phyloP scores from a whole-genome alignment of 1,284 basidiomycete species.

The Ustilago vetiveriae region DNA sequence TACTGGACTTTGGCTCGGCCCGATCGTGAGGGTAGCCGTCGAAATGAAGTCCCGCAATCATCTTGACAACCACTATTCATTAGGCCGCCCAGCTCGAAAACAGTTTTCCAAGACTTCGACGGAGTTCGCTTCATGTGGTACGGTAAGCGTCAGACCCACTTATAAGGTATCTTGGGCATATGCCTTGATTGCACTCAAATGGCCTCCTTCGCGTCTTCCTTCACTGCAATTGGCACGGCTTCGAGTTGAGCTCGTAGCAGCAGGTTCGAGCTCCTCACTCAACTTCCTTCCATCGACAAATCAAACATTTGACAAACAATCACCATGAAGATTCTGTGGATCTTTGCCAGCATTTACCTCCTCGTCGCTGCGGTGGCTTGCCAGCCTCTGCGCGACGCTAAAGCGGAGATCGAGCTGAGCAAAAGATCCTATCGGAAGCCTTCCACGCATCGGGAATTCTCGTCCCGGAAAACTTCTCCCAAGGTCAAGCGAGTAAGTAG shows the following conservation, averaged over 20 bases:
- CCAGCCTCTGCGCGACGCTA: constrained; percentile 33
- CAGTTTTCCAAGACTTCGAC: not conserved
- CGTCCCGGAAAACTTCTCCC: not conserved
- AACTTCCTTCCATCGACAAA: too few species aligned
- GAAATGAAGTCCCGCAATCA: not conserved
- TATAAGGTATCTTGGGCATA: too few species aligned
- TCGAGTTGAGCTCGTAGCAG: too few species aligned
- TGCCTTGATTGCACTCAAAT: too few species aligned
- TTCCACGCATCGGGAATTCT: not conserved
- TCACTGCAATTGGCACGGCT: too few species aligned
- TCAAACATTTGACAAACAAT: too few species aligned
- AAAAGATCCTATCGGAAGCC: constrained; percentile 9
- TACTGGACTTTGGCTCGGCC: too few species aligned
- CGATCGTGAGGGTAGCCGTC: too few species aligned
- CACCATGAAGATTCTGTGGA: constrained; percentile 11
- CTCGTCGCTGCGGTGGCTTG: constrained; percentile 21
- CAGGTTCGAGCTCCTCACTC: too few species aligned
- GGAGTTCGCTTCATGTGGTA: too few species aligned
- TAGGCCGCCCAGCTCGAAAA: not conserved
- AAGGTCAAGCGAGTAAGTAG: constrained; percentile 27
- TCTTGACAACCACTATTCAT: not conserved
- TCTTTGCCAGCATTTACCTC: constrained; percentile 14
- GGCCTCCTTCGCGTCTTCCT: too few species aligned
- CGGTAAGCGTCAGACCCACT: too few species aligned
- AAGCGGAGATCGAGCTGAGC: constrained; percentile 17